Percentiles rank a stretch among this genome's conserved stretches.
These are phyloP conservation scores for Xylariaceae sp. DNA, from an alignment of 2,329 filamentous ascomycete species.

Conservation along the genomic window DNA sequence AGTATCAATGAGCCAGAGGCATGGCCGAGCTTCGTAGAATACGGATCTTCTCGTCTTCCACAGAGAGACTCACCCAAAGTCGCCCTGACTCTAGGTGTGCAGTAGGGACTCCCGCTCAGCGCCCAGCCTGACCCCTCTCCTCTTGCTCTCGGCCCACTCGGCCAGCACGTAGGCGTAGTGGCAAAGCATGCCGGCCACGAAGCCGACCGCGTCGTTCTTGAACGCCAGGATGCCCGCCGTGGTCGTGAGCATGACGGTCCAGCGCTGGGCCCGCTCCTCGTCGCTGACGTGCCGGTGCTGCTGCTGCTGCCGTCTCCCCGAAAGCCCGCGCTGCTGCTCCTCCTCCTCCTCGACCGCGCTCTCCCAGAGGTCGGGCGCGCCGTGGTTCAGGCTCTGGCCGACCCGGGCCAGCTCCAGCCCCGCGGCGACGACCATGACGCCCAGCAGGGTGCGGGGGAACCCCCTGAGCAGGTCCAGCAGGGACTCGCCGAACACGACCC, in stretches of 20 bases:
- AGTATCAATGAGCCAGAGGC: no score
- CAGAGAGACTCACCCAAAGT: no score
- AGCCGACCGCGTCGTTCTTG: slow-evolving; percentile 83
- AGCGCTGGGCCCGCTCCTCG: slow-evolving; percentile 64
- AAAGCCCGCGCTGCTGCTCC: no score
- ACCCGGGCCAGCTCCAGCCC: slow-evolving; percentile 83
- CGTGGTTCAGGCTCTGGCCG: slow-evolving; percentile 75
- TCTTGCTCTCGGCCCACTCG: slow-evolving; percentile 28
- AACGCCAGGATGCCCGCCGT: slow-evolving; percentile 76
- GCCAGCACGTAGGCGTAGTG: slow-evolving; percentile 56
- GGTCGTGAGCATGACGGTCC: slow-evolving; percentile 87
- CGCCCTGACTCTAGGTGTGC: no score
- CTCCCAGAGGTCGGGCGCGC: slow-evolving; percentile 42
- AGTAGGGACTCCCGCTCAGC: slow-evolving; percentile 27
- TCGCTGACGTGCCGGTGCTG: slow-evolving; percentile 50
- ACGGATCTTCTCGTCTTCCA: no score
- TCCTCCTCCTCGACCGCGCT: slow-evolving; percentile 33
- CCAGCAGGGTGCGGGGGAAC: slow-evolving; percentile 72
- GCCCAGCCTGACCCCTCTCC: slow-evolving; percentile 11
- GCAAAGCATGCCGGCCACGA: slow-evolving; percentile 73
- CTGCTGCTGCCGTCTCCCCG: slow-evolving; percentile 33
- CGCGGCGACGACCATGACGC: slow-evolving; percentile 83
- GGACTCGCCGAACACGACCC: slow-evolving; percentile 65
- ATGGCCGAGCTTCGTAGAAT: no score
- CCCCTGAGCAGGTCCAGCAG: slow-evolving; percentile 61